These are phyloP conservation scores for Phyllosticta citrichinensis DNA, from an alignment of 2,329 filamentous ascomycete genomes.

Conservation along the genomic window DNA sequence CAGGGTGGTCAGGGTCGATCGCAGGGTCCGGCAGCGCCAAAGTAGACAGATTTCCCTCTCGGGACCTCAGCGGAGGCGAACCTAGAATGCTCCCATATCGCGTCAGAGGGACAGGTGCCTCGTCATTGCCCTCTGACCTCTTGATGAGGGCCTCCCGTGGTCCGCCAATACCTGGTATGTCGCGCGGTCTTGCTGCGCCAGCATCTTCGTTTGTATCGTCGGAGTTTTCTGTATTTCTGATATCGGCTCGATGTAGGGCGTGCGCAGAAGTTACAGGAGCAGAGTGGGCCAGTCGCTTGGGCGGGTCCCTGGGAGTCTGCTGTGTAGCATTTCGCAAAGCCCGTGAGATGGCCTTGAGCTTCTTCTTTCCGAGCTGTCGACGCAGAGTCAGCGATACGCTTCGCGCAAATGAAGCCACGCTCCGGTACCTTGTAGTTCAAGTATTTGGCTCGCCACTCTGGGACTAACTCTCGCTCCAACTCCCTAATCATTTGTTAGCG, in stretches of 20 bases:
- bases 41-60: slow-evolving; percentile 31
- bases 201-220: slow-evolving; percentile 10
- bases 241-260: slow-evolving; percentile 18
- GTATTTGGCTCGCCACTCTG: slow-evolving; percentile 92
- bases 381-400: slow-evolving; percentile 1
- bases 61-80: slow-evolving; percentile 3
- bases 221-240: slow-evolving; percentile 16
- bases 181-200: slow-evolving; percentile 9
- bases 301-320: slow-evolving; percentile 35
- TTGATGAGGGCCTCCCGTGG: slow-evolving; percentile 12
- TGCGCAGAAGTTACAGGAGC: slow-evolving; percentile 12
- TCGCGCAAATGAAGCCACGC: background rate
- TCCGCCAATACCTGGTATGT: slow-evolving; percentile 11
- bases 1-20: slow-evolving; percentile 33
- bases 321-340: slow-evolving; percentile 52
- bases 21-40: slow-evolving; percentile 55
- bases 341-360: slow-evolving; percentile 70
- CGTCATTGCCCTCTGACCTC: background rate
- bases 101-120: slow-evolving; percentile 24
- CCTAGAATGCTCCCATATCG: slow-evolving; percentile 56
- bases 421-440: slow-evolving; percentile 74
- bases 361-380: slow-evolving; percentile 67
- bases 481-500: slow-evolving; percentile 41
- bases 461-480: slow-evolving; percentile 77
- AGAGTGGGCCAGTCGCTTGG: background rate